Base-by-base conservation (phyloP, 148 eudicot species). In the Chenopodium suecicum region DNA sequence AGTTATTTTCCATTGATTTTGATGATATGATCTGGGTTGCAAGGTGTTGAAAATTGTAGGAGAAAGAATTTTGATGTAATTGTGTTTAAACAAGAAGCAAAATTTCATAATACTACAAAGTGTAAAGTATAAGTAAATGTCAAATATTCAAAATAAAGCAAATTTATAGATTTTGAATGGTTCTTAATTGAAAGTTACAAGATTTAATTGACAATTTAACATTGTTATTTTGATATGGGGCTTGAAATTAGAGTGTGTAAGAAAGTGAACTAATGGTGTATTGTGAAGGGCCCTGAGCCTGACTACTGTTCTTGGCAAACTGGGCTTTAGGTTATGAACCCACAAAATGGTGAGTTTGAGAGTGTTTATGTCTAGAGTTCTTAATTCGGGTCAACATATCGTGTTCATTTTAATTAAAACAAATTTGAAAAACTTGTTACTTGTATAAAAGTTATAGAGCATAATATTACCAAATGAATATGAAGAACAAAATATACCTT, bases 21-120 rank as follows among this genome's bases (percentile, higher is more conserved):
- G 84, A 79, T 78, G 70, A 44, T 81, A 78, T 68, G 81, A 79
- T 78, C 64, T 80, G 84, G 74, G 80, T 17, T 25, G 47, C 19
- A 68, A 73, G 5, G 32, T 52, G 9, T 47, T 66, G 22, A 48
- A 46, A 8, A 16, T 32, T 54, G 32, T 27, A 27, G 19, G 52
- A 22, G 23, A 41, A 34, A 70, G 46, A 77, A 44, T 60, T 52
- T 4, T 82, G 76, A 13, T 17, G 62, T 71, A 62, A 12, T 31
- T 75, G 1, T 58, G 29, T 58, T 56, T 25, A 41, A 70, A 25
- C 16, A 64, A 29, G 41, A 60, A 77, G 4, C 50, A 70, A 69
- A 48, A 47, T 32, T 50, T 75, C 79, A 75, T 82, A 69, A 69
- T 76, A 50, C 13, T 50, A 11, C 3, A 2, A 34, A 2, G 0